Conservation (phyloP, 306 rosid species). For the Ormosia semicastrata region DNA sequence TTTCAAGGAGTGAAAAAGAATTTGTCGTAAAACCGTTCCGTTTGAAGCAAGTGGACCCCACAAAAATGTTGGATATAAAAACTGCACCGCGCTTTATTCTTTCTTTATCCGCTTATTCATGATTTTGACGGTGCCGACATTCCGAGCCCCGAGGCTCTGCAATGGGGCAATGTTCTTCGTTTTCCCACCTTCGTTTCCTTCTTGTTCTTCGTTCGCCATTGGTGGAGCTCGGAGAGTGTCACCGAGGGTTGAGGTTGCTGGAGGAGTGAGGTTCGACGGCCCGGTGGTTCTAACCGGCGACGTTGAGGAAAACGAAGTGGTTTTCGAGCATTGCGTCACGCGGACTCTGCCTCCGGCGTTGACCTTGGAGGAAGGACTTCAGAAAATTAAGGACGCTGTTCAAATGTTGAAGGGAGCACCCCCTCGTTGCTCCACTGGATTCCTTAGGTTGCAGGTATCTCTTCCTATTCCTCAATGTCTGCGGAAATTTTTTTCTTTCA, state of each 20-base stretch:
- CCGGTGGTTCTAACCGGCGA: slow-evolving; percentile 28
- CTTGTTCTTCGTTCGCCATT: not conserved
- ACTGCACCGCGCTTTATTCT: not conserved
- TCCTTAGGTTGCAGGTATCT: slow-evolving; percentile 76
- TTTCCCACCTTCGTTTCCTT: not conserved
- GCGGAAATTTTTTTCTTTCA: no score
- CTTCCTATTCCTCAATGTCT: not conserved
- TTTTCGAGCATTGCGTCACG: slow-evolving; percentile 69
- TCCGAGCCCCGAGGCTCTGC: not conserved
- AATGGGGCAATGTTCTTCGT: not conserved
- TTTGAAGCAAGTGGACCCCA: not conserved
- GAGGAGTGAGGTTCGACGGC: slow-evolving; percentile 39
- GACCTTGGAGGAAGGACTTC: slow-evolving; percentile 72
- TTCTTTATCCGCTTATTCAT: not conserved
- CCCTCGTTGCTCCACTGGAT: slow-evolving; percentile 54
- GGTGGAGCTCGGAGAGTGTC: not conserved
- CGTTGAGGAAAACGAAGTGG: slow-evolving; percentile 45
- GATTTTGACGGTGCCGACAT: not conserved
- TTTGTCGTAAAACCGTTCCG: no score
- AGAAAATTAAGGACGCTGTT: slow-evolving; percentile 60
- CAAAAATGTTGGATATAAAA: not conserved
- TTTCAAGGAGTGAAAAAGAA: no score
- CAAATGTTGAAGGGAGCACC: slow-evolving; percentile 51
- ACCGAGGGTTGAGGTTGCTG: not conserved
- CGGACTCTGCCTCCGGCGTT: slow-evolving; percentile 67